Conservation (phyloP, 192 early-diverging fungal species). For the Coemansia sp. region DNA sequence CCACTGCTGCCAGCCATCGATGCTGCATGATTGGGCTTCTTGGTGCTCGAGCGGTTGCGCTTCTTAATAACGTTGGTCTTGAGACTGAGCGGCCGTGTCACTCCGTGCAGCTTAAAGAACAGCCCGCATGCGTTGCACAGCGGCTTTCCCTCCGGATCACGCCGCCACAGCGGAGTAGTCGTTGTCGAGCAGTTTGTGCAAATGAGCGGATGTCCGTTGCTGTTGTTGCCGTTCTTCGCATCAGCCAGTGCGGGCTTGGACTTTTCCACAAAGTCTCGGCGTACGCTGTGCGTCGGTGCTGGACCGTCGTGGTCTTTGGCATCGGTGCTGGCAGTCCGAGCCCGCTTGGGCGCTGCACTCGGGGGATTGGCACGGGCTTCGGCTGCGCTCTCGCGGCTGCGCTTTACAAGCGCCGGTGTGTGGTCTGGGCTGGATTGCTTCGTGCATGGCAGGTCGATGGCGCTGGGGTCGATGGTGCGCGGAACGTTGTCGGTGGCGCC, state of each 20-base stretch:
- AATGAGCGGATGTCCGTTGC: slow-evolving; percentile 30
- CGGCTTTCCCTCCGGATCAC: slow-evolving; percentile 83
- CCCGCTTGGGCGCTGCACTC: not conserved
- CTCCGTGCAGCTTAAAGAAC: slow-evolving; percentile 93
- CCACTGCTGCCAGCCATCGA: not conserved
- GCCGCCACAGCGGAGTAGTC: slow-evolving; percentile 93
- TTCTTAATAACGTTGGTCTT: slow-evolving; percentile 96
- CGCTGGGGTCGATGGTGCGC: slow-evolving; percentile 50
- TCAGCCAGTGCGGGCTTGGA: not conserved
- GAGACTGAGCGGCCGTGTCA: slow-evolving; percentile 86
- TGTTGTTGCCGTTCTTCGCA: slow-evolving; percentile 13
- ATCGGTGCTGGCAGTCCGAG: not conserved
- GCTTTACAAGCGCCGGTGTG: not conserved
- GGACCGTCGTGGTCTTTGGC: not conserved
- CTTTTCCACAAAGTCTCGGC: not conserved
- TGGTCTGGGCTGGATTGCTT: not conserved
- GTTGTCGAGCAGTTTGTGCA: slow-evolving; percentile 87
- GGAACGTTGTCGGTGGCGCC: slow-evolving; percentile 21
- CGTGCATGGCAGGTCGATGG: slow-evolving; percentile 28
- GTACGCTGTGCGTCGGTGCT: not conserved
- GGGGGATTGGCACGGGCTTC: too few species aligned
- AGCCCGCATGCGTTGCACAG: slow-evolving; percentile 98
- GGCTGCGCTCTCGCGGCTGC: not conserved
- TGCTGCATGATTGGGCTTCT: slow-evolving; percentile 17
- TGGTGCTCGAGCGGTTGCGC: slow-evolving; percentile 70